These are phyloP conservation scores for Eleusine coracana DNA, from an alignment of 176 grass and related monocot species.

Conservation along the genomic window DNA sequence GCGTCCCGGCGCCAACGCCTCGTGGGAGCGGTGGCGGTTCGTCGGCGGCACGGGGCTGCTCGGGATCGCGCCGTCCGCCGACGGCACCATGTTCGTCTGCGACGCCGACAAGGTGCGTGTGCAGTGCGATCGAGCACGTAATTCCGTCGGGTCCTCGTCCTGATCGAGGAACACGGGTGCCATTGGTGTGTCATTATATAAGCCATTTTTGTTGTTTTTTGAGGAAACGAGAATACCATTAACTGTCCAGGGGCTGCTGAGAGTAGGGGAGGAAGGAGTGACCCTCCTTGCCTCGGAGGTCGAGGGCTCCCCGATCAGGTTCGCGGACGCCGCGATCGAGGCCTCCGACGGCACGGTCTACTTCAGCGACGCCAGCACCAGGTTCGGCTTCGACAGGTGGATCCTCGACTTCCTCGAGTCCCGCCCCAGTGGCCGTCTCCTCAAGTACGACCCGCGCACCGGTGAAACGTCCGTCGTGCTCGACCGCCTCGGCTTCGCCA, in stretches of 20 bases:
- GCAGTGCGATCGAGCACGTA: neutral
- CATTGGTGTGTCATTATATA: too few species aligned
- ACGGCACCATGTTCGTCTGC: conserved; percentile 65
- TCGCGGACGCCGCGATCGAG: conserved; percentile 61
- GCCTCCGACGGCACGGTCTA: conserved; percentile 69
- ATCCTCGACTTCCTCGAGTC: conserved; percentile 52
- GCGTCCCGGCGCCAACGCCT: conserved; percentile 55
- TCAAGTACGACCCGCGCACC: conserved; percentile 66
- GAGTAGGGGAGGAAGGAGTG: conserved; percentile 56
- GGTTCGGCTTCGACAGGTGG: conserved; percentile 56
- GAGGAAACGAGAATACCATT: neutral
- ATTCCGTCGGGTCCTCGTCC: neutral
- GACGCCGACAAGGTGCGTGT: conserved; percentile 59
- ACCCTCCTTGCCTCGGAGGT: conserved; percentile 60
- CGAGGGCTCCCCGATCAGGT: conserved; percentile 55
- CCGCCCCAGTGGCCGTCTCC: conserved; percentile 63
- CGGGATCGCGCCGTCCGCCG: conserved; percentile 53
- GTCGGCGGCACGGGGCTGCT: conserved; percentile 56
- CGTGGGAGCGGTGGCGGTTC: conserved; percentile 71
- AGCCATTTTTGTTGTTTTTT: neutral
- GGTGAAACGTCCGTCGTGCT: conserved; percentile 53
- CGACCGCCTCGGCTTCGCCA: conserved; percentile 54
- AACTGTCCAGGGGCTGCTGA: conserved; percentile 53
- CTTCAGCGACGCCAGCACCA: conserved; percentile 77
- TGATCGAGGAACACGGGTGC: neutral